Evolutionary conservation across 1,139 yeast species (phyloP), one percentile per base, ranked within the genome.

Genomic region (Spathaspora sp.): DNA sequence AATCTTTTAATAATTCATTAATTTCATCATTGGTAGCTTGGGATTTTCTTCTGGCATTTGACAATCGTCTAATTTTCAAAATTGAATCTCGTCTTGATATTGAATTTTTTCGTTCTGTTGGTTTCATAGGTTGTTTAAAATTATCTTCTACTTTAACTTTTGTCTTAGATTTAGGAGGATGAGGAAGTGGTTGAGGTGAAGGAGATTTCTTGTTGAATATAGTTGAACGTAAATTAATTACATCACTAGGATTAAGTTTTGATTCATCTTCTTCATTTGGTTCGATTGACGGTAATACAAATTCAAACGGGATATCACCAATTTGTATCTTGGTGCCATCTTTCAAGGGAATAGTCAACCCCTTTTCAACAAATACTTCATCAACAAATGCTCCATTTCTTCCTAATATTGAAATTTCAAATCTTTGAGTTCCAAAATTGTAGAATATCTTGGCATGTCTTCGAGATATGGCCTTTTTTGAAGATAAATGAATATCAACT

Each of bases 361-460:
- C 97, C 50, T 87, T 82, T 59, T 89, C 97, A 10, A 91, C 85
- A 63, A 90, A 93, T 27, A 74, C 73, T 56, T 90, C 96, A 64
- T 91, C 93, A 3, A 93, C 96, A 71, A 91, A 93, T 0, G 97
- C 97, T 29, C 99, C 99, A 61, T 93, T 93, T 57, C 96, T 78
- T 18, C 99, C 99, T 55, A 90, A 73, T 3, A 93, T 90, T 9
- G 95, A 85, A 38, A 93, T 68, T 66, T 91, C 98, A 60, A 91
- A 93, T 54, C 95, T 69, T 61, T 90, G 97, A 5, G 95, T 89
- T 5, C 97, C 97, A 67, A 93, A 93, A 62, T 93, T 91, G 68
- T 91, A 93, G 62, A 90, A 91, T 17, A 93, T 90, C 64, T 89
- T 90, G 4, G 98, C 98, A 64, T 93, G 99, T 48, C 90, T 74